These are phyloP conservation scores for Barnettozyma sp. DNA, from an alignment of 805 yeast genomes.

Conservation along the genomic window DNA sequence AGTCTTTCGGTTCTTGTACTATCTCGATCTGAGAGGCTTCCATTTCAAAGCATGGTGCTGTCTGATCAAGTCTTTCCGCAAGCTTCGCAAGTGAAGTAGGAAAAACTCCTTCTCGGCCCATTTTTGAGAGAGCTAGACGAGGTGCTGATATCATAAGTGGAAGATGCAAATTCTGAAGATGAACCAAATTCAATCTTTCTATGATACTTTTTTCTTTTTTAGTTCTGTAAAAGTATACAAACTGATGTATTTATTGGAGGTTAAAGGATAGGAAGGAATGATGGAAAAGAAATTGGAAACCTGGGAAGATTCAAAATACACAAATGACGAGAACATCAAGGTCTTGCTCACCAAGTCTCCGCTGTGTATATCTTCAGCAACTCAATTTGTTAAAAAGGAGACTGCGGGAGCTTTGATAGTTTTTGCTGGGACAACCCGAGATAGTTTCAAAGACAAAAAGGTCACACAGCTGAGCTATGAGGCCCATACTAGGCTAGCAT, in stretches of 20 bases:
- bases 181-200: no score
- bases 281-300: neutral
- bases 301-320: slow-evolving; percentile 8
- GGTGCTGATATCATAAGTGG: slow-evolving; percentile 5
- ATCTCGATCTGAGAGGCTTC: slow-evolving; percentile 51
- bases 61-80: slow-evolving; percentile 48
- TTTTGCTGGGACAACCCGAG: slow-evolving; percentile 46
- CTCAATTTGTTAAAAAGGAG: slow-evolving; percentile 36
- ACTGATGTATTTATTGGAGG: no score
- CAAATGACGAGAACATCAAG: slow-evolving; percentile 8
- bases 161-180: no score
- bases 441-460: slow-evolving; percentile 33
- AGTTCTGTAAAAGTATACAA: neutral
- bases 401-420: slow-evolving; percentile 42
- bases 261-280: neutral
- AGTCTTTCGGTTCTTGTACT: slow-evolving; percentile 59
- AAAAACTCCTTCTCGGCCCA: slow-evolving; percentile 20
- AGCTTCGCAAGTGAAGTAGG: slow-evolving; percentile 39
- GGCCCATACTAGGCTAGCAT: slow-evolving; percentile 37
- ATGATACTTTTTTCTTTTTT: neutral
- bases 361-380: slow-evolving; percentile 18
- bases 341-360: slow-evolving; percentile 23
- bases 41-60: slow-evolving; percentile 64
- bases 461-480: slow-evolving; percentile 40
- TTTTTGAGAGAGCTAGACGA: slow-evolving; percentile 3